These are phyloP conservation scores for Antarctomyces pellizariae DNA, from an alignment of 495 filamentous ascomycete genomes.

Conservation along the genomic window DNA sequence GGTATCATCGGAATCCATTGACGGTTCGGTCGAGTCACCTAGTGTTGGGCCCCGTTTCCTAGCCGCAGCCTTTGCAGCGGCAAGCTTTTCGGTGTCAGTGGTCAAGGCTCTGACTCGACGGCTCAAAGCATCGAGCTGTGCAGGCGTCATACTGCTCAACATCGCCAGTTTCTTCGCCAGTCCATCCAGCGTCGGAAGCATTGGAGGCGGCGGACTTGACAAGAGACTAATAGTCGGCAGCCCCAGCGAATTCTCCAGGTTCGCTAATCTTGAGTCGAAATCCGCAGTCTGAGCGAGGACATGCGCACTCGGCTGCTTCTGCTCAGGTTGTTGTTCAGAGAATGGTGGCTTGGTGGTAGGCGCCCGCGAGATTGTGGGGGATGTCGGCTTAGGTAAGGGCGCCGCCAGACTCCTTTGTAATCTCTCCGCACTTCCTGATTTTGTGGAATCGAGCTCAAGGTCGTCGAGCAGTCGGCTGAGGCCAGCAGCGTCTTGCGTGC, in stretches of 20 bases:
- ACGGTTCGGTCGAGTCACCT: neutral
- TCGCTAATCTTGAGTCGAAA: constrained; percentile 57
- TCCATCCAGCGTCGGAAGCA: constrained; percentile 58
- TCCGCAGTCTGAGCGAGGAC: constrained; percentile 62
- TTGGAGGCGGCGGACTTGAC: constrained; percentile 38
- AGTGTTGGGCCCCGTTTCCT: constrained; percentile 5
- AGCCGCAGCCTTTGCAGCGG: constrained; percentile 37
- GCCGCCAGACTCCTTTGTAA: too few species aligned
- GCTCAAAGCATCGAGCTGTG: constrained; percentile 51
- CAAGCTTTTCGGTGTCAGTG: constrained; percentile 56
- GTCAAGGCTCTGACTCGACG: constrained; percentile 49
- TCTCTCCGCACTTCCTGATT: constrained; percentile 6
- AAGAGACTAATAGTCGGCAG: constrained; percentile 42
- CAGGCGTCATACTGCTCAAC: constrained; percentile 34
- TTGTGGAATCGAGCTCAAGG: constrained; percentile 6
- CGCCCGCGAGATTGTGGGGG: neutral
- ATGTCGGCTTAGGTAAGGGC: too few species aligned
- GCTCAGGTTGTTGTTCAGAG: constrained; percentile 19
- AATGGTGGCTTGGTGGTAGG: constrained; percentile 5
- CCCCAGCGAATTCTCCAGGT: constrained; percentile 64
- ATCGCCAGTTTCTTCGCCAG: constrained; percentile 51
- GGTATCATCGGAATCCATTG: constrained; percentile 5
- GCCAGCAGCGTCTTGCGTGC: constrained; percentile 27
- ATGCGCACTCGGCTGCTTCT: constrained; percentile 35
- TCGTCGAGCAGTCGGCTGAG: constrained; percentile 41